These are phyloP conservation scores for Talaromyces thailandensis DNA, from an alignment of 495 filamentous ascomycete species.

Conservation along the genomic window DNA sequence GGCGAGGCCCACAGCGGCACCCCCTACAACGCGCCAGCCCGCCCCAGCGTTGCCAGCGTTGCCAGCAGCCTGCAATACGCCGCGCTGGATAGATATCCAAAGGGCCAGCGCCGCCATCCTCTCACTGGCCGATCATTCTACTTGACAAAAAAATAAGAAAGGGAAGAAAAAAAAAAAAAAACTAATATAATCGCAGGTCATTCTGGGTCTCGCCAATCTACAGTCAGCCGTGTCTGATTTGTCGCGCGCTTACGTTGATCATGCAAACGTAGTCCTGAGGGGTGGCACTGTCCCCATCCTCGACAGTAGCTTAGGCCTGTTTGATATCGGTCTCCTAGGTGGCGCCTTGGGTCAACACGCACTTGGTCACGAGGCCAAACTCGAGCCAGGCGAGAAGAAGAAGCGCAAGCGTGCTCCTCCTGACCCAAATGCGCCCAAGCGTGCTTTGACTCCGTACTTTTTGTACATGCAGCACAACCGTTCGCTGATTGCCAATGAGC, in stretches of 20 bases:
- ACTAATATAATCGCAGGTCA: conserved; percentile 46
- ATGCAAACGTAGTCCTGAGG: conserved; percentile 69
- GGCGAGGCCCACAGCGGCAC: conserved; percentile 10
- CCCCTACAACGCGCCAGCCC: background rate
- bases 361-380: conserved; percentile 30
- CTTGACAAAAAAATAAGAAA: background rate
- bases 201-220: conserved; percentile 62
- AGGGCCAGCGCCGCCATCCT: conserved; percentile 6
- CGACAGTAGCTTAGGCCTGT: conserved; percentile 37
- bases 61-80: conserved; percentile 2
- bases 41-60: too few species aligned
- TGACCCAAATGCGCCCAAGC: conserved; percentile 92
- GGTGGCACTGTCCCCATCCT: conserved; percentile 45
- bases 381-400: conserved; percentile 62
- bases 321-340: conserved; percentile 31
- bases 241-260: conserved; percentile 69
- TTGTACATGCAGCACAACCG: conserved; percentile 83
- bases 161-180: too few species aligned
- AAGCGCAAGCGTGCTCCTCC: conserved; percentile 73
- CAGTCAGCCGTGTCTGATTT: conserved; percentile 65
- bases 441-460: conserved; percentile 89
- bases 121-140: background rate
- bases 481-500: conserved; percentile 61
- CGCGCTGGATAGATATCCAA: conserved; percentile 6
- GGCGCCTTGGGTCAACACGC: conserved; percentile 26